Evolutionary conservation across 352 stramenopile genomes (phyloP), one percentile per base, ranked within the genome.

Genomic region (Phytophthora constricta): DNA sequence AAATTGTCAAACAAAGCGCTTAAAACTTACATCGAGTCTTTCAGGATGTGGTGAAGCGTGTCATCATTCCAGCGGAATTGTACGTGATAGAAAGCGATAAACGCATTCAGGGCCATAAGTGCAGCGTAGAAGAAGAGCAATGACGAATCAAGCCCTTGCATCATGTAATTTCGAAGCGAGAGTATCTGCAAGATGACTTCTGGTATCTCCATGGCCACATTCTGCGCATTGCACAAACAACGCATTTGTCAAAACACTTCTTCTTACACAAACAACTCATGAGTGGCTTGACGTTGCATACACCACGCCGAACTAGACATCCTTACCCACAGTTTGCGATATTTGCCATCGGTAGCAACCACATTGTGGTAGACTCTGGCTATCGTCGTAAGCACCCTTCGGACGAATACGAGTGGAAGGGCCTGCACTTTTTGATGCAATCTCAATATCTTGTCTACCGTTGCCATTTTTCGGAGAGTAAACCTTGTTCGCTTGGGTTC

Each of bases 21-120:
- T 42, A 19, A 28, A 39, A 39, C 70, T 57, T 71, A 83, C 70
- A 82, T 61, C 2, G 77, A 76, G 43, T 85, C 74, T 17, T 65
- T 76, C 10, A 80, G 14, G 27, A 80, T 74, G 33, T 82, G 63
- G 25, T 72, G 53, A 10, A 81, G 54, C 3, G 54, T 58, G 20
- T 64, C 25, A 14, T 74, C 25, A 10, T 70, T 73, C 77, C 77
- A 79, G 0, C 55, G 64, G 49, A 86, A 70, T 17, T 68, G 58
- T 14, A 80, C 69, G 34, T 70, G 52, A 22, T 78, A 82, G 34
- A 74, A 80, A 16, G 64, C 74, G 7, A 68, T 28, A 28, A 77
- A 62, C 7, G 67, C 70, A 58, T 86, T 86, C 27, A 76, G 26
- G 20, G 66, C 59, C 74, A 86, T 83, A 1, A 83, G 45, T 0